Conservation (phyloP, 2,329 filamentous ascomycete species). For the Parastagonospora avenae region DNA sequence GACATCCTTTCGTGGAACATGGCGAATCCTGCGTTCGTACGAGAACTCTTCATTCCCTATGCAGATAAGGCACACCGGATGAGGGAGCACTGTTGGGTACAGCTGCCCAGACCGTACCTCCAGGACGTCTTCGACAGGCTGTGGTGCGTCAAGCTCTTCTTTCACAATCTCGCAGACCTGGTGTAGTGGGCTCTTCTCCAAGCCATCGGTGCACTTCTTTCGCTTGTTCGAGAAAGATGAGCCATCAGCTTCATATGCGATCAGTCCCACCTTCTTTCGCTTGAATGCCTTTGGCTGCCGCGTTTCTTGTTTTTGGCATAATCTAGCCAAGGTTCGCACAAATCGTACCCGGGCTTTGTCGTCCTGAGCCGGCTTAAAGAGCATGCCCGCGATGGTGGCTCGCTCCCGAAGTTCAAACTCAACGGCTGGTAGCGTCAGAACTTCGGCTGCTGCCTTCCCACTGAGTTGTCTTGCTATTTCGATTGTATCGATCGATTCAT, state of each 20-base stretch:
- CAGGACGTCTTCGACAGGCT: neutral
- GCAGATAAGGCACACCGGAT: no score
- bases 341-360: constrained; percentile 15
- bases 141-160: constrained; percentile 1
- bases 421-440: constrained; percentile 16
- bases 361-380: constrained; percentile 22
- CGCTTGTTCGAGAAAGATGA: constrained; percentile 8
- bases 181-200: no score
- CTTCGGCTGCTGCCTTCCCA: constrained; percentile 13
- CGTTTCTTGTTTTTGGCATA: constrained; percentile 19
- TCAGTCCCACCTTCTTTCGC: no score
- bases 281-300: constrained; percentile 9
- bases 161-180: constrained; percentile 5
- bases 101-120: no score
- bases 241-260: no score
- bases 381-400: constrained; percentile 16
- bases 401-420: constrained; percentile 21
- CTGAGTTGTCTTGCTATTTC: constrained; percentile 24
- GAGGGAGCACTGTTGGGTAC: no score
- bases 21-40: constrained; percentile 10
- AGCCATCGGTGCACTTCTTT: neutral
- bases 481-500: constrained; percentile 19
- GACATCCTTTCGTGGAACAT: constrained; percentile 15
- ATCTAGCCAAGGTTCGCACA: constrained; percentile 14
- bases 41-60: no score